Conservation (phyloP, 2,329 filamentous ascomycete genomes). For the Venturia nashicola region DNA sequence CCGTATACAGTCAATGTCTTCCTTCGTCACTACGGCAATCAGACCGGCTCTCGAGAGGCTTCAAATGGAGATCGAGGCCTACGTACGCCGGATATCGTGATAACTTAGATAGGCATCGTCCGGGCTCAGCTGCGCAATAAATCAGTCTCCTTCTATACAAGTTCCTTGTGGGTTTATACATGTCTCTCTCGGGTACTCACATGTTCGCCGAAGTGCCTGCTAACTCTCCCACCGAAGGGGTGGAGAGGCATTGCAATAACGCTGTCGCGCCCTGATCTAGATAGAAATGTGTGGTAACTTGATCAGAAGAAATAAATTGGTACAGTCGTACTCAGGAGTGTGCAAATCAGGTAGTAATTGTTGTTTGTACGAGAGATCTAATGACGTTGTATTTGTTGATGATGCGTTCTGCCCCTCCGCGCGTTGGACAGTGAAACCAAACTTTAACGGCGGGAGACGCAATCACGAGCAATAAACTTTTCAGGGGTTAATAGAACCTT, state of each 20-base stretch:
- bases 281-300: not conserved
- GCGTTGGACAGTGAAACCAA: not conserved
- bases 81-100: slow-evolving; percentile 52
- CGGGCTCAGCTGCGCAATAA: slow-evolving; percentile 35
- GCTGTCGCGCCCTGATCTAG: not conserved
- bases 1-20: slow-evolving; percentile 79
- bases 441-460: not conserved
- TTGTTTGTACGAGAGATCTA: not conserved
- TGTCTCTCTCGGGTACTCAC: slow-evolving; percentile 20
- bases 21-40: slow-evolving; percentile 57
- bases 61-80: slow-evolving; percentile 11
- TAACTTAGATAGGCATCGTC: slow-evolving; percentile 61
- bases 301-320: not conserved
- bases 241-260: slow-evolving; percentile 26
- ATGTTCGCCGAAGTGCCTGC: slow-evolving; percentile 37
- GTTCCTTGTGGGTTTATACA: not conserved
- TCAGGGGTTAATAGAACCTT: too few relatives aligned
- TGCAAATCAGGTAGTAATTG: not conserved
- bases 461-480: too few relatives aligned
- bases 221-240: slow-evolving; percentile 40
- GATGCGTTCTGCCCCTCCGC: not conserved
- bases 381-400: not conserved
- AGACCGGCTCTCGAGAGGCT: not conserved
- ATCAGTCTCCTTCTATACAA: slow-evolving; percentile 13
- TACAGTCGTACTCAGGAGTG: not conserved